Percentiles rank a stretch among this genome's conserved stretches.
These are phyloP conservation scores for Sequoia sempervirens DNA, from an alignment of 75 land plant genomes.

Conservation along the genomic window DNA sequence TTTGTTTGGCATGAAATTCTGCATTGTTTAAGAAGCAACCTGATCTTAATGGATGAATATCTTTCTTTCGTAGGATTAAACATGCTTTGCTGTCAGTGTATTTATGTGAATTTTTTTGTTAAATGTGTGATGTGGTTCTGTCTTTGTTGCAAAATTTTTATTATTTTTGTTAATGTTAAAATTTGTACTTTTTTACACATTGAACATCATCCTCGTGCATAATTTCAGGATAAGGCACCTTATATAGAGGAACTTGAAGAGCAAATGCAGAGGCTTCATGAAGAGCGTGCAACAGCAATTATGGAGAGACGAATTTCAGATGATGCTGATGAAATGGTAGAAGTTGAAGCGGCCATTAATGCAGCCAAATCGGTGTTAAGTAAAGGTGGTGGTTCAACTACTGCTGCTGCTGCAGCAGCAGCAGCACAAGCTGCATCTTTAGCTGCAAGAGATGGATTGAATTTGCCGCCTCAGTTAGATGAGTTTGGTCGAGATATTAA, in stretches of 20 bases:
- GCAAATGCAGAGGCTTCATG: conserved; percentile 87
- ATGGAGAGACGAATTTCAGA: conserved; percentile 68
- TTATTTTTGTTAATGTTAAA: not conserved
- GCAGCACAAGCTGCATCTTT: conserved; percentile 61
- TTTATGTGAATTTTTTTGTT: not conserved
- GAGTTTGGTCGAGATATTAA: conserved; percentile 93
- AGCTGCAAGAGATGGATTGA: conserved; percentile 32
- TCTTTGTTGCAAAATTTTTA: not conserved
- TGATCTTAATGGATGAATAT: not conserved
- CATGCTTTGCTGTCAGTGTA: not conserved
- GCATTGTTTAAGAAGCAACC: not conserved
- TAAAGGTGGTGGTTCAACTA: conserved; percentile 45
- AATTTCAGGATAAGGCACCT: conserved; percentile 74
- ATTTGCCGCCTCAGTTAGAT: conserved; percentile 64
- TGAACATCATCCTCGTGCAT: not conserved
- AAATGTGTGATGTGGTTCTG: not conserved
- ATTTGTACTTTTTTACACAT: not conserved
- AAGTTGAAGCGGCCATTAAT: conserved; percentile 73
- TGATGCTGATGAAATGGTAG: conserved; percentile 71
- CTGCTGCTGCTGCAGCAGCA: conserved; percentile 42
- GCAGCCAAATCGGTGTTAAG: conserved; percentile 71
- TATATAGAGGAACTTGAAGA: conserved; percentile 92
- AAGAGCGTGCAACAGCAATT: conserved; percentile 79
- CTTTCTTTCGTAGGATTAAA: not conserved
- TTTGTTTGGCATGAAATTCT: not conserved